Base-by-base conservation (phyloP, 257 asterid genomes). In the Penstemon barbatus region DNA sequence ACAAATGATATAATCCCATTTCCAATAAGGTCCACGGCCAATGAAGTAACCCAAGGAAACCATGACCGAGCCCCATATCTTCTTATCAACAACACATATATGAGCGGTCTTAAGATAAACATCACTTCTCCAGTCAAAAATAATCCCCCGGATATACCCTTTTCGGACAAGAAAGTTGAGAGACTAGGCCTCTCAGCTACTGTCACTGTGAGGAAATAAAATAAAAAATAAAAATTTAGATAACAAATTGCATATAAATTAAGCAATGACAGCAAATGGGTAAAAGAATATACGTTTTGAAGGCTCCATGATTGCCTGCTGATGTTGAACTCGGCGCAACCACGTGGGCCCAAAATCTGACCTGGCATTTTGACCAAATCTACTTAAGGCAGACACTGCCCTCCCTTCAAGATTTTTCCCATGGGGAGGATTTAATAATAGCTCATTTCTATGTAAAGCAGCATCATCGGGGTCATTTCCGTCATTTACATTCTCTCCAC, bases 371-470 rank as follows among this genome's bases (percentile, higher is more conserved):
- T 87, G 86, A 39, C 99, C 99, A 13, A 94, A 91, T 57, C 88
- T 87, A 79, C 46, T 89, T 68, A 94, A 89, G 82, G 99, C 99
- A 37, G 91, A 89, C 77, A 89, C 64, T 5, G 99, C 99, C 81
- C 89, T 87, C 61, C 97, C 97, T 80, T 94, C 97, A 70, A 84
- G 94, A 80, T 75, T 84, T 25, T 25, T 25, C 33, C 81, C 71
- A 71, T 51, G 81, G 82, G 73, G 72, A n/a, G 84, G 81, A 66
- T 74, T 57, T 33, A 77, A 49, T 52, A 67, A 62, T 11, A 40
- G 65, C 59, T 76, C 79, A 58, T 74, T 78, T 79, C 74, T 68
- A 68, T 52, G 71, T 19, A 83, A 48, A 69, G 77, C 73, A n/a
- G 63, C 45, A 78, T 71, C 83, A 63, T 77, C 79, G 37, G 78